Base-by-base conservation (phyloP, 2,329 filamentous ascomycete genomes). In the Cryphonectria carpinicola region DNA sequence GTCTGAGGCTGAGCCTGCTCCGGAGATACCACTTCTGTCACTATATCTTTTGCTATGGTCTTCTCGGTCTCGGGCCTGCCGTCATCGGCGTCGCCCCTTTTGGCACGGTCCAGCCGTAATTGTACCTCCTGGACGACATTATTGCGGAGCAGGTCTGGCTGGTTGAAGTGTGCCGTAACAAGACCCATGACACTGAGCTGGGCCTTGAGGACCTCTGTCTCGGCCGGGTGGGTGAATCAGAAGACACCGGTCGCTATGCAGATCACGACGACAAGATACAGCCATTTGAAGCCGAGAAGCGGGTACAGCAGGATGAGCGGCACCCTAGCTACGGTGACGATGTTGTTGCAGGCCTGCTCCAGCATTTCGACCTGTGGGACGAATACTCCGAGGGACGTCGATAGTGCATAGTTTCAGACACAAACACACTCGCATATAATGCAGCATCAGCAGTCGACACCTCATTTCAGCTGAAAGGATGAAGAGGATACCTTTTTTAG, bases 211-310 rank as follows among this genome's bases (percentile, higher is more conserved):
- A 65, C 28, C 63, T 54, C 63, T 1, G 63, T 65, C 46, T 65
- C 46, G 14, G 63, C 63, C 25, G 63, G 63, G 14, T 65, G 63
- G 10, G 63, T 65, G 63, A 65, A 65, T 28, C 46, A 65, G 32
- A 54, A 65, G n/a, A 65, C 43, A 17, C 63, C 63, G 17, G 54
- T 32, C 13, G 43, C 63, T 46, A 65, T 19, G 28, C 41, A 49
- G 46, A 65, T n/a, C n/a, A 65, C 63, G 10, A 65, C 63, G 28
- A 52, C 63, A 35, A 65, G 46, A 19, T 65, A 65, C 13, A 65
- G 63, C 17, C 41, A 49, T n/a, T 54, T 65, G 28, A 65, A 35
- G 25, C 28, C 17, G 17, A 65, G 43, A 49, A 65, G 63, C 5
- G 35, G 46, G 32, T 65, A 65, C 22, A 54, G 41, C 28, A 46